A percentile compares a stretch with the other conserved stretches of the same genome.
These are phyloP conservation scores for Agaricus blazei DNA, from an alignment of 768 basidiomycete species.

Conservation along the genomic window DNA sequence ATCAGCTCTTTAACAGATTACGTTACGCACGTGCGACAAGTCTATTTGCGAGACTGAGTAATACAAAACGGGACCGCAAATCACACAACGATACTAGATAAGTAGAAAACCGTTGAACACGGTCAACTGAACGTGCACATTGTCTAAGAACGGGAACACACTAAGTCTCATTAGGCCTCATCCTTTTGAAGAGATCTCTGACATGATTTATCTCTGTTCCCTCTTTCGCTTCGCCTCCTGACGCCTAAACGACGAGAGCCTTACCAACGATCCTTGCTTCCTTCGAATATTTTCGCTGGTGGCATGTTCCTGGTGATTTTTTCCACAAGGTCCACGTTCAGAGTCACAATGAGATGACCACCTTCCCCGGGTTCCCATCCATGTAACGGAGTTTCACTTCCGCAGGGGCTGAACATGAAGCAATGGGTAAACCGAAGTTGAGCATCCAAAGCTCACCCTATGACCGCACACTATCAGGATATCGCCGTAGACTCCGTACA, in stretches of 20 bases:
- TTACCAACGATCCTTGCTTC: background rate
- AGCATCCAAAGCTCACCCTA: no score
- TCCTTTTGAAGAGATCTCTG: background rate
- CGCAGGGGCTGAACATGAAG: constrained; percentile 35
- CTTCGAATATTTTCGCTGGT: constrained; percentile 28
- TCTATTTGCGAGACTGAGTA: no score
- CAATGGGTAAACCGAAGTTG: constrained; percentile 13
- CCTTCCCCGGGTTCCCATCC: constrained; percentile 31
- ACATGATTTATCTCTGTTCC: background rate
- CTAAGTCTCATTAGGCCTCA: background rate
- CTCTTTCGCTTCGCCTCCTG: background rate
- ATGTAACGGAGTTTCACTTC: constrained; percentile 29
- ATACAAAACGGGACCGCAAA: no score
- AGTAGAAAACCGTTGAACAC: no score
- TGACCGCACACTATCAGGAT: no score
- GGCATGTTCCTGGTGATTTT: constrained; percentile 30
- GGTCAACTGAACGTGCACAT: no score
- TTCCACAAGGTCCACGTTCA: constrained; percentile 37
- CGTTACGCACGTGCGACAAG: no score
- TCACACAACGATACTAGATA: no score
- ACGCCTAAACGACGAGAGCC: background rate
- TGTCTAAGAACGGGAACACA: background rate
- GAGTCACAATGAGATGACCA: constrained; percentile 33
- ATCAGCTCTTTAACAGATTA: no score
- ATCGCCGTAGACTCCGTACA: no score